Evolutionary conservation across 2,329 filamentous ascomycete genomes (phyloP).

Genomic region (Exserohilum turcica): DNA sequence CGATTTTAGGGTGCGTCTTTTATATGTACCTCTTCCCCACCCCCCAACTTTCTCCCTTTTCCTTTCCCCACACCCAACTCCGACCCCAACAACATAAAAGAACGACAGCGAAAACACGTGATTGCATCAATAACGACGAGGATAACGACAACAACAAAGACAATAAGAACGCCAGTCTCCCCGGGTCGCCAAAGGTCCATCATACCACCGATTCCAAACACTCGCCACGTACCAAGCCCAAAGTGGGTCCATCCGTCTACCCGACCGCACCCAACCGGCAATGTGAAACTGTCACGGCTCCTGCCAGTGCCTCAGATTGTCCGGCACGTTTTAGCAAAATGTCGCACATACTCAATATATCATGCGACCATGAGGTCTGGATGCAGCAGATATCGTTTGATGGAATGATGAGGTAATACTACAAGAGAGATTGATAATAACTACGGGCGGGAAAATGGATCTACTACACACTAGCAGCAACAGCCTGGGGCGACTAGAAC

Average conservation of each 20-base stretch:
- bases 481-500: too few species aligned
- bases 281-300: constrained; percentile 26
- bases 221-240: background rate
- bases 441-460: background rate
- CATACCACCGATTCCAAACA: background rate
- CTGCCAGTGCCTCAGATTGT: constrained; percentile 22
- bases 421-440: background rate
- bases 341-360: constrained; percentile 11
- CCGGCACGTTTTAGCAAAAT: constrained; percentile 14
- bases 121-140: too few species aligned
- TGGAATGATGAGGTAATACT: constrained; percentile 4
- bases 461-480: too few species aligned
- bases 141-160: too few species aligned
- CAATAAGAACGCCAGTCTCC: too few species aligned
- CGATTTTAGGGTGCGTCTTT: constrained; percentile 16
- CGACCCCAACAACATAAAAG: constrained; percentile 24
- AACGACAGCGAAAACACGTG: background rate
- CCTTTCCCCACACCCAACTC: constrained; percentile 34
- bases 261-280: background rate
- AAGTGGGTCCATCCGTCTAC: background rate
- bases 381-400: constrained; percentile 5
- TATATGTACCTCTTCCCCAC: constrained; percentile 17
- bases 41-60: constrained; percentile 34
- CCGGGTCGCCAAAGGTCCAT: background rate
- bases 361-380: constrained; percentile 12